Percentiles rank a stretch among this genome's conserved stretches.
Conservation (phyloP, 306 rosid species). For the Vigna reflexopilosa region DNA sequence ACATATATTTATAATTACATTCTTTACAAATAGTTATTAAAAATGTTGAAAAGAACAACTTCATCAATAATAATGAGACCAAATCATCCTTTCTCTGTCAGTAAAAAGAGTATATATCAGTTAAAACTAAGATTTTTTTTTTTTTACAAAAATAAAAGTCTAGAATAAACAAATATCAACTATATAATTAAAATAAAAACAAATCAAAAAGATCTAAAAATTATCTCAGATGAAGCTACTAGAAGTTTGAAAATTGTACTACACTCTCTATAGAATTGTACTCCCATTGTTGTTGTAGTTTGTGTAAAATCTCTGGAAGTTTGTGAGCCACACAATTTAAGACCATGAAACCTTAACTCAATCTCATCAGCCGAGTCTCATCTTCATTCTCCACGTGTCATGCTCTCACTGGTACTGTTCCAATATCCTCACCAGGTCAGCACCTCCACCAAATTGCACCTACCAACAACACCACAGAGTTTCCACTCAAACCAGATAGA, state of each 20-base stretch:
- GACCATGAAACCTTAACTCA: conserved; percentile 33
- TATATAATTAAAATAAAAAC: not conserved
- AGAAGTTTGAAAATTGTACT: conserved; percentile 27
- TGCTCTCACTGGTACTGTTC: conserved; percentile 17
- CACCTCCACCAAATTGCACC: conserved; percentile 43
- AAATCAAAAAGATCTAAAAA: not conserved
- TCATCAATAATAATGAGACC: not conserved
- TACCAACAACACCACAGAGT: conserved; percentile 28
- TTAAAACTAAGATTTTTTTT: not conserved
- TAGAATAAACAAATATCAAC: no score
- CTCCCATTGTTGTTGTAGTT: conserved; percentile 1
- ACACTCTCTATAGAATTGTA: conserved; percentile 1
- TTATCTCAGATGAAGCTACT: not conserved
- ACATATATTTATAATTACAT: not conserved
- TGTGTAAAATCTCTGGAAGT: not conserved
- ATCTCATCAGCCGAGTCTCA: conserved; percentile 49
- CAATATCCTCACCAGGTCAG: conserved; percentile 47
- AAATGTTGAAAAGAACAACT: not conserved
- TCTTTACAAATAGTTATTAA: not conserved
- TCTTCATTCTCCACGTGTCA: conserved; percentile 48
- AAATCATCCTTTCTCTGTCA: not conserved
- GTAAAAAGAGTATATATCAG: not conserved
- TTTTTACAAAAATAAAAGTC: no score
- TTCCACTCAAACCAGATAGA: conserved; percentile 40
- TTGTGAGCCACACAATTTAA: conserved; percentile 46